These are phyloP conservation scores for Cordyceps farinosa DNA, from an alignment of 2,329 filamentous ascomycete genomes.

Conservation along the genomic window DNA sequence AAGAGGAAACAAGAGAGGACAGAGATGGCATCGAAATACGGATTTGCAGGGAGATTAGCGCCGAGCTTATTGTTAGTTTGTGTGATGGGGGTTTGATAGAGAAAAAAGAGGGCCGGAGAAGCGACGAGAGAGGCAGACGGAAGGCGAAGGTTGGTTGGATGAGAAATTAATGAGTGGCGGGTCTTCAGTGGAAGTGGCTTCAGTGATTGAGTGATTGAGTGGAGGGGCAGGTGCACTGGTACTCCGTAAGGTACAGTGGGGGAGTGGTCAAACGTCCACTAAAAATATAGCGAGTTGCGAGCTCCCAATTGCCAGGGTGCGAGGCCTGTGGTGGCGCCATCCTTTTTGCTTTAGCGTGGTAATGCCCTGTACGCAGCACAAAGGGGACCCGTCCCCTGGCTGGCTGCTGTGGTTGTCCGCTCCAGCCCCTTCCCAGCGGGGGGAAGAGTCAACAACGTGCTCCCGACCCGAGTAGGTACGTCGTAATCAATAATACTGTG, in stretches of 20 bases:
- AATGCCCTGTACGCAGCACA: background rate
- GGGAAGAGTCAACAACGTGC: background rate
- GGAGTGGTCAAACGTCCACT: too few relatives aligned
- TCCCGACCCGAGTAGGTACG: too few relatives aligned
- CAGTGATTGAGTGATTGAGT: too few relatives aligned
- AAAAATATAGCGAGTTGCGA: too few relatives aligned
- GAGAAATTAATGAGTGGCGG: background rate
- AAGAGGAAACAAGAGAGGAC: background rate
- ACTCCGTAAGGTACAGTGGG: too few relatives aligned
- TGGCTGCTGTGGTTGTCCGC: background rate
- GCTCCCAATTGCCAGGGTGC: background rate
- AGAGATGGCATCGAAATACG: background rate
- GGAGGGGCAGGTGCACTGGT: too few relatives aligned
- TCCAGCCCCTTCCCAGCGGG: background rate
- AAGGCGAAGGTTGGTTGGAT: background rate
- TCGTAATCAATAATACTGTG: background rate
- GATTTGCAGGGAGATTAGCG: background rate
- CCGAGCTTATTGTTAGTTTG: slow-evolving; percentile 1
- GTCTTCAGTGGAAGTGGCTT: too few relatives aligned
- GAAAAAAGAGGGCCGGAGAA: background rate
- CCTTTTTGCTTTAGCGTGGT: background rate
- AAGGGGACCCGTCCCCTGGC: background rate
- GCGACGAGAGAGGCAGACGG: background rate
- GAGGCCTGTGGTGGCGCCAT: background rate
- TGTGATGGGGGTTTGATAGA: background rate